Base-by-base conservation (phyloP, 2,329 filamentous ascomycete species). In the Ceratocystis lukuohia region DNA sequence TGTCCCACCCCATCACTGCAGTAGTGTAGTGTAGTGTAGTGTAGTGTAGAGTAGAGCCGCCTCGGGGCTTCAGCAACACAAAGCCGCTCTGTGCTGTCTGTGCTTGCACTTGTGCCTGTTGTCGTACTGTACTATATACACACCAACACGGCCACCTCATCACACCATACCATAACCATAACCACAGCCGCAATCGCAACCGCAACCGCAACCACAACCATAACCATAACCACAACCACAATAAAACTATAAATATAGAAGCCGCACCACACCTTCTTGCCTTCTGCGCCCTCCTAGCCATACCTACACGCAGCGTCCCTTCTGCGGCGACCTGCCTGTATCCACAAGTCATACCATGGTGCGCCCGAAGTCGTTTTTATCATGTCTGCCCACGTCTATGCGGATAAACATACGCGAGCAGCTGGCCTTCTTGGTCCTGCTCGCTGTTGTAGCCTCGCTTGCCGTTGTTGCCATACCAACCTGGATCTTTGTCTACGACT, bases 321-420 rank as follows among this genome's bases (percentile, higher is more conserved):
- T 22, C 22, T 7, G 53, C 22, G 25, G 37, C 28, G 62, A 28
- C 44, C 61, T 30, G 61, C 6, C 15, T 30, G n/a, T 17, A 28
- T 12, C 46, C 28, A 33, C 61, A 37, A 41, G 37, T 15, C 44
- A 25, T 20, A 65, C 41, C 56, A 68, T 68, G 67, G 67, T 68
- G 41, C 64, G 67, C 44, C 64, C 64, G 6, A 64, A 65, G 53
- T 61, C 56, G 53, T 68, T 66, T 22, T 45, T 68, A n/a, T 68
- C 64, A 66, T 68, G 67, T 66, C 61, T 66, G 41, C 69, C 64
- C 28, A 66, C 64, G 20, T 74, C 66, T 67, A 93, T 96, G 89
- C 85, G 91, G 75, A 84, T 96, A 74, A 87, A 88, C 67, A 96
- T 96, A 72, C 84, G 91, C 71, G 87, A 92, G 77, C 92, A 96